Conservation (phyloP, 352 stramenopile species). For the Globisporangium splendens region DNA sequence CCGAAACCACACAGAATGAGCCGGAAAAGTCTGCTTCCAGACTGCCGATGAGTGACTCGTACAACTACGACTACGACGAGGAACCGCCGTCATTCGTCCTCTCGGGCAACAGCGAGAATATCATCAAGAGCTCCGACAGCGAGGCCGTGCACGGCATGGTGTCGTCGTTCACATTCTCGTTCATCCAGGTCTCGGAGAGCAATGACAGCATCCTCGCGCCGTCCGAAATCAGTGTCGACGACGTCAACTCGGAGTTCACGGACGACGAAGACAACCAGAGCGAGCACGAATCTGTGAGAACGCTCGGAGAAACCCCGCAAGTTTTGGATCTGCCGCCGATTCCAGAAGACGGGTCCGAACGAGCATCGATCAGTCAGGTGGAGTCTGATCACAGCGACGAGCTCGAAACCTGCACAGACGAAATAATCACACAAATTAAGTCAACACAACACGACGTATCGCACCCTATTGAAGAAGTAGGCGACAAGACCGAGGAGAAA, state of each 20-base stretch:
- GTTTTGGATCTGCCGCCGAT: conserved; percentile 26
- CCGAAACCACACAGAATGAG: conserved; percentile 12
- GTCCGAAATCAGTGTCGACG: conserved; percentile 7
- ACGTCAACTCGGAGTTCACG: conserved; percentile 6
- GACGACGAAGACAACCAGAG: conserved; percentile 7
- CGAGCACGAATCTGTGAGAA: conserved; percentile 3
- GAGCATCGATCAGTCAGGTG: conserved; percentile 3
- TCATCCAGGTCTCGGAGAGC: conserved; percentile 55
- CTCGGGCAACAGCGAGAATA: conserved; percentile 31
- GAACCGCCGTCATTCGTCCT: conserved; percentile 44
- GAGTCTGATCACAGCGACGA: background rate
- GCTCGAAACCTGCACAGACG: background rate
- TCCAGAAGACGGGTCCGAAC: conserved; percentile 22
- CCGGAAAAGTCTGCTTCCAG: background rate
- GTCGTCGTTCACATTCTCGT: conserved; percentile 66
- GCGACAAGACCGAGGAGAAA: no score
- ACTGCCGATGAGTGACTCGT: conserved; percentile 17
- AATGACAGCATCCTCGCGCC: conserved; percentile 22
- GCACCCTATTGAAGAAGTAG: no score
- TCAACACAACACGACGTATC: no score
- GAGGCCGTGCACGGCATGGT: conserved; percentile 55
- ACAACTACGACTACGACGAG: conserved; percentile 23
- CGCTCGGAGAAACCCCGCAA: conserved; percentile 19
- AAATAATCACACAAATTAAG: background rate
- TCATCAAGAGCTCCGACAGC: conserved; percentile 50